phyloP scores from a whole-genome alignment of 1,284 basidiomycete genomes.

The Tilletia setariae region DNA sequence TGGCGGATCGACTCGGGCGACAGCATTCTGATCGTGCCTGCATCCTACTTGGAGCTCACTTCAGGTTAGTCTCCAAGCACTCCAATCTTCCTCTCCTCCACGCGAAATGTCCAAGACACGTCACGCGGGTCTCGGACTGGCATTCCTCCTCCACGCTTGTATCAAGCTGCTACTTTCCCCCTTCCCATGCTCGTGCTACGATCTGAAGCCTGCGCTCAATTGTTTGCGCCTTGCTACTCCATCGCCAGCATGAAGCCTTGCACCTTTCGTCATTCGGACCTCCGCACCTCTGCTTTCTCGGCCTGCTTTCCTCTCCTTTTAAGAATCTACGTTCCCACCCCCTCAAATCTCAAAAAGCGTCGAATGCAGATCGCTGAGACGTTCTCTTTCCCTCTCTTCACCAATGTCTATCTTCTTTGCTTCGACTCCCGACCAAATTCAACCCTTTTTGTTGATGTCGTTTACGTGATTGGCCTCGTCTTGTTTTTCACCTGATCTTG shows the following conservation, averaged over 20 bases:
- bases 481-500: too few relatives aligned
- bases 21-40: slow-evolving; percentile 47
- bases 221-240: slow-evolving; percentile 11
- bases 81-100: slow-evolving; percentile 54
- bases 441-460: neutral
- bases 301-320: neutral
- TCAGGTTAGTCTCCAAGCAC: slow-evolving; percentile 22
- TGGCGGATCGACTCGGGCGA: slow-evolving; percentile 45
- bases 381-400: slow-evolving; percentile 22
- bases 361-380: slow-evolving; percentile 15
- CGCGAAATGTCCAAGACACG: neutral
- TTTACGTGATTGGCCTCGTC: too few relatives aligned
- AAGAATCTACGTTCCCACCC: neutral
- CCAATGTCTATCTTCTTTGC: slow-evolving; percentile 3
- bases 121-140: neutral
- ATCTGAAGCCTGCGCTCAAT: slow-evolving; percentile 3
- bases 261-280: neutral
- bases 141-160: neutral
- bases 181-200: neutral
- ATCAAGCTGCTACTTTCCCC: neutral
- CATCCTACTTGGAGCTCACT: slow-evolving; percentile 47
- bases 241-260: slow-evolving; percentile 2
- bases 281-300: neutral
- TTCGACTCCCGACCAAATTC: neutral
- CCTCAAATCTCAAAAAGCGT: neutral